These are phyloP conservation scores for Globisporangium splendens DNA, from an alignment of 352 stramenopile genomes.

Conservation along the genomic window DNA sequence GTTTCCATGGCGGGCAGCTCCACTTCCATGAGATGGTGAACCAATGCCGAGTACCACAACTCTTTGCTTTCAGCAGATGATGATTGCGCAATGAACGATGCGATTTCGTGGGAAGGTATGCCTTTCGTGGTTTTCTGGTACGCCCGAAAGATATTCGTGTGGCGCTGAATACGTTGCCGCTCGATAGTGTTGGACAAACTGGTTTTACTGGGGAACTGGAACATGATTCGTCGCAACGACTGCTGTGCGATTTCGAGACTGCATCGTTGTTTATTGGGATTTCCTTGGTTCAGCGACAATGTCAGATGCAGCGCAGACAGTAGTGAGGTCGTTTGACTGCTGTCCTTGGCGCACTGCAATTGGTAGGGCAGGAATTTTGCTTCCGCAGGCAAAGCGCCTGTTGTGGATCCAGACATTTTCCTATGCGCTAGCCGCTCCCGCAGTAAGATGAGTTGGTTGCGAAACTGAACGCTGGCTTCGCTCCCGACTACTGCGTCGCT, in stretches of 20 bases:
- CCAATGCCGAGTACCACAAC: slow-evolving; percentile 21
- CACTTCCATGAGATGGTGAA: slow-evolving; percentile 32
- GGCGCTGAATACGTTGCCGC: slow-evolving; percentile 36
- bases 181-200: slow-evolving; percentile 34
- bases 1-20: slow-evolving; percentile 49
- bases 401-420: slow-evolving; percentile 11
- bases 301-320: background rate
- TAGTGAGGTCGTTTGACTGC: background rate
- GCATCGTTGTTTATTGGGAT: background rate
- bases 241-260: slow-evolving; percentile 16
- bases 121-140: slow-evolving; percentile 26
- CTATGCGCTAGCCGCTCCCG: slow-evolving; percentile 18
- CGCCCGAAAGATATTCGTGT: slow-evolving; percentile 30
- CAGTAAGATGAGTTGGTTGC: slow-evolving; percentile 16
- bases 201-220: slow-evolving; percentile 25
- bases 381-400: background rate
- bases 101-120: slow-evolving; percentile 10
- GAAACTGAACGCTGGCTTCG: slow-evolving; percentile 5
- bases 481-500: background rate
- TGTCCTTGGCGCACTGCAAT: slow-evolving; percentile 5
- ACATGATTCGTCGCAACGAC: slow-evolving; percentile 18
- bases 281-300: no score
- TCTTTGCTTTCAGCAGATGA: background rate
- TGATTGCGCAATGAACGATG: background rate
- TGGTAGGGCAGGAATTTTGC: slow-evolving; percentile 2